These are phyloP conservation scores for Salix brachista DNA, from an alignment of 345 rosid genomes.

Conservation along the genomic window DNA sequence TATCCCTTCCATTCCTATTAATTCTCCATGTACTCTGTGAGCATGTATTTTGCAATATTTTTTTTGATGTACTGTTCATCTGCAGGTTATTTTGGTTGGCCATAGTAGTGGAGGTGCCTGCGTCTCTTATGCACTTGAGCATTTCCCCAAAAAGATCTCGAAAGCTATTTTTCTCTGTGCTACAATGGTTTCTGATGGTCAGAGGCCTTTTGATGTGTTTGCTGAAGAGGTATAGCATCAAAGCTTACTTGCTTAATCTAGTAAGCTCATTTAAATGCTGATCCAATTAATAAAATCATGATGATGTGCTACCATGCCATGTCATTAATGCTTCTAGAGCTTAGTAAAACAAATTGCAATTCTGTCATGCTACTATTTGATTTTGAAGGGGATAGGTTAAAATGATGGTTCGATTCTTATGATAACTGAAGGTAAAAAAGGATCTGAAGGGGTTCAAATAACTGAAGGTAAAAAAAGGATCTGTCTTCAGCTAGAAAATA, in stretches of 20 bases:
- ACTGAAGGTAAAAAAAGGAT: not conserved
- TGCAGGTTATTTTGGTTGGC: constrained; percentile 83
- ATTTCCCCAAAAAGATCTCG: constrained; percentile 64
- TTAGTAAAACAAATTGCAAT: not conserved
- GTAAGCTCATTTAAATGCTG: not conserved
- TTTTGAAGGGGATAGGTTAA: not conserved
- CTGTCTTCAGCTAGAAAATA: not conserved
- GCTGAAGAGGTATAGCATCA: constrained; percentile 68
- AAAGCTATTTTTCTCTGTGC: constrained; percentile 87
- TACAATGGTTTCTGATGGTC: constrained; percentile 84
- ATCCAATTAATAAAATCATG: not conserved
- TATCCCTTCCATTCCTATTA: not conserved
- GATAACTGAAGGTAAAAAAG: not conserved
- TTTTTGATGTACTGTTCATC: not conserved
- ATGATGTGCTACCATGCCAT: not conserved
- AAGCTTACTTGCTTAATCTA: not conserved
- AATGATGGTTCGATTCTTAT: not conserved
- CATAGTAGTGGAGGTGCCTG: constrained; percentile 93
- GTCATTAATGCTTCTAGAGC: not conserved
- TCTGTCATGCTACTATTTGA: not conserved
- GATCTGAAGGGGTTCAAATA: not conserved
- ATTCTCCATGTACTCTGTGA: not conserved
- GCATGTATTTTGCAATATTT: not conserved
- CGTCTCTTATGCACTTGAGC: constrained; percentile 77
- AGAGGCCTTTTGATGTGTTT: constrained; percentile 89